Evolutionary conservation across 768 basidiomycete species (phyloP).

Genomic region (Boletus rubroflammeus): DNA sequence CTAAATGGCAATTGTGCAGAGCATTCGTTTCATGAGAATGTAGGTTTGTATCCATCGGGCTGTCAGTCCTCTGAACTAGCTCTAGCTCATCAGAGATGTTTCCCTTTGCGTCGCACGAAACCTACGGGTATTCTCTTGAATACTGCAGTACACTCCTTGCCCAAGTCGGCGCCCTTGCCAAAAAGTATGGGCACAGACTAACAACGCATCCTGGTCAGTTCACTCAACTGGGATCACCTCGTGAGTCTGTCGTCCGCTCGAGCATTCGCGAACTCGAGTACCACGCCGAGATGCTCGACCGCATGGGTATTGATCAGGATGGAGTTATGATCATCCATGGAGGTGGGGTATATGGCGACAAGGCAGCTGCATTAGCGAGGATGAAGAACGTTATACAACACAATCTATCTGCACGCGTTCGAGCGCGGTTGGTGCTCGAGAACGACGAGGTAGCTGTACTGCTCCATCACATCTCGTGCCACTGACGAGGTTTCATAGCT

Average conservation of each 20-base stretch:
- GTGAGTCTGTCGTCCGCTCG: slow-evolving; percentile 66
- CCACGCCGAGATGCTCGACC: slow-evolving; percentile 83
- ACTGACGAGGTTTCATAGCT: slow-evolving; percentile 35
- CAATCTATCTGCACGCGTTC: slow-evolving; percentile 57
- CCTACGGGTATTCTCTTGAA: slow-evolving; percentile 76
- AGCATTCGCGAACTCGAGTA: slow-evolving; percentile 80
- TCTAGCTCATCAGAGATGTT: slow-evolving; percentile 81
- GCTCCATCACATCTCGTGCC: background rate
- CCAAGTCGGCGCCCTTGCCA: slow-evolving; percentile 62
- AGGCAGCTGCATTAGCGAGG: slow-evolving; percentile 61
- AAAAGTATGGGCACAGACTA: slow-evolving; percentile 69
- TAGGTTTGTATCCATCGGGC: slow-evolving; percentile 2
- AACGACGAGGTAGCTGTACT: slow-evolving; percentile 72
- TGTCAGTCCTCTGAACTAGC: background rate
- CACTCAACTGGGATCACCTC: slow-evolving; percentile 79
- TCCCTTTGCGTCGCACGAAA: slow-evolving; percentile 81
- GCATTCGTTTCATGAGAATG: slow-evolving; percentile 83
- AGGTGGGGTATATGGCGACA: slow-evolving; percentile 83
- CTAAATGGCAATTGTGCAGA: slow-evolving; percentile 29
- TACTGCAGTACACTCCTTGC: slow-evolving; percentile 60
- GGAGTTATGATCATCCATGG: slow-evolving; percentile 89
- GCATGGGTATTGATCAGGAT: slow-evolving; percentile 79
- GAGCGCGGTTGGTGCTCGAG: slow-evolving; percentile 79
- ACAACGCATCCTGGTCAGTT: slow-evolving; percentile 90
- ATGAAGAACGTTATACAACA: slow-evolving; percentile 67